Base-by-base conservation (phyloP, 1,284 basidiomycete genomes). In the Cutaneotrichosporon daszewskae region DNA sequence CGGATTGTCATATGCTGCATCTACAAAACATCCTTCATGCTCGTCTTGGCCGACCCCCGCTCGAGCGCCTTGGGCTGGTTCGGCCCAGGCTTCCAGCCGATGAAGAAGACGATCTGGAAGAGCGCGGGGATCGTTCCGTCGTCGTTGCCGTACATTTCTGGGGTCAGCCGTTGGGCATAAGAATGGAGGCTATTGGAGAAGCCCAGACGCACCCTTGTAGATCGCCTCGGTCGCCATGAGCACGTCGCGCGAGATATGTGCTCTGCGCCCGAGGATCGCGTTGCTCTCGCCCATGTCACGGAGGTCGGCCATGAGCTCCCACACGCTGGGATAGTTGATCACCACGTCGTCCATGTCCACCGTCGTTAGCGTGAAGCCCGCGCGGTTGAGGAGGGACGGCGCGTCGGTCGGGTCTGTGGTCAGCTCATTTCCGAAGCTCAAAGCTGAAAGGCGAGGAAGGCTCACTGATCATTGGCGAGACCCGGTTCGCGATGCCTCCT, bases 201-300 rank as follows among this genome's bases (percentile, higher is more conserved):
- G 8, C 14, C 9, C 26, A 27, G 26, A 27, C 14, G 26, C 36
- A 86, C 91, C 86, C 76, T 84, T 80, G 71, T 99, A 99, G 32
- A 96, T 97, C 1, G 89, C 85, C 12, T 86, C 85, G 1, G 94
- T 89, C 2, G 92, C 89, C 4, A 87, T 74, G 27, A 98, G 71
- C 1, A 94, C 95, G 64, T 98, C 94, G 14, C 90, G 79, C 43
- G 81, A 79, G 32, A 98, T 75, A 48, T 47, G 55, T 8, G 67
- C 72, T 32, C 54, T 85, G 81, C 88, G 76, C 54, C 84, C 87
- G 40, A 92, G 73, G 26, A 95, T 81, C 5, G 92, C 89, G 64
- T 96, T 98, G 43, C 80, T 83, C 69, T 99, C 95, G 34, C 95
- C 95, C 95, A 98, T 99, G 65, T 89, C 84, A 37, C 82, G 78